phyloP scores from a whole-genome alignment of 768 basidiomycete species.

The Lepiota subincarnata region DNA sequence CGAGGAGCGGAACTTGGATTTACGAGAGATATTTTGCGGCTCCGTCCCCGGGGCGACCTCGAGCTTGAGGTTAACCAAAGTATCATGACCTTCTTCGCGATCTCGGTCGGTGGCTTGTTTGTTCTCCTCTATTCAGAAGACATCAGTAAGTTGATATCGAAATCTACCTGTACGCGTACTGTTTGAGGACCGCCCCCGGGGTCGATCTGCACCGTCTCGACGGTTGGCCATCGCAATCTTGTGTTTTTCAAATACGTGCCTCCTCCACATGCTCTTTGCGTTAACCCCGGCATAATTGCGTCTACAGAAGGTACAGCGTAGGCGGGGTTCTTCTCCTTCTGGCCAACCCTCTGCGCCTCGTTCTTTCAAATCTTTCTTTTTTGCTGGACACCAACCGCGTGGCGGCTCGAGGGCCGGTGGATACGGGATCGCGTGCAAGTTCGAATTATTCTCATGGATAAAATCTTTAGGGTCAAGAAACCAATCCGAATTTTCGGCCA shows the following conservation, averaged over 20 bases:
- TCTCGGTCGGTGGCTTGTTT: constrained; percentile 26
- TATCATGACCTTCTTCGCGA: constrained; percentile 38
- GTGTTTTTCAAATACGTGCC: constrained; percentile 87
- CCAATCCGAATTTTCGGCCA: constrained; percentile 79
- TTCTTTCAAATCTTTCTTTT: constrained; percentile 74
- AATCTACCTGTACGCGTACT: constrained; percentile 41
- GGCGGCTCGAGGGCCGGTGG: constrained; percentile 79
- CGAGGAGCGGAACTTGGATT: constrained; percentile 41
- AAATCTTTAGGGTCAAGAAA: constrained; percentile 73
- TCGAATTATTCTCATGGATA: constrained; percentile 38
- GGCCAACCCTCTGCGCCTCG: constrained; percentile 69
- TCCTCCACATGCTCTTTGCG: constrained; percentile 88
- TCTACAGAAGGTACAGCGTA: constrained; percentile 82
- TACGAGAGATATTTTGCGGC: constrained; percentile 31
- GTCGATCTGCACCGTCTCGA: constrained; percentile 63
- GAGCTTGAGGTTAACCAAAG: constrained; percentile 37
- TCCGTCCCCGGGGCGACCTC: constrained; percentile 37
- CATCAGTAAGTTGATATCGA: constrained; percentile 3
- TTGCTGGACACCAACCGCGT: constrained; percentile 83
- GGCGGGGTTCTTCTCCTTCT: constrained; percentile 74
- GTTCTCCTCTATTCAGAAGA: constrained; percentile 50
- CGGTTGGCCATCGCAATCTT: constrained; percentile 88
- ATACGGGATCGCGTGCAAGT: constrained; percentile 59
- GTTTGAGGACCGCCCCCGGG: constrained; percentile 58
- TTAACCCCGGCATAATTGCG: constrained; percentile 83